Base-by-base conservation (phyloP, 2,329 filamentous ascomycete species). In the Trichoderma atroviride region DNA sequence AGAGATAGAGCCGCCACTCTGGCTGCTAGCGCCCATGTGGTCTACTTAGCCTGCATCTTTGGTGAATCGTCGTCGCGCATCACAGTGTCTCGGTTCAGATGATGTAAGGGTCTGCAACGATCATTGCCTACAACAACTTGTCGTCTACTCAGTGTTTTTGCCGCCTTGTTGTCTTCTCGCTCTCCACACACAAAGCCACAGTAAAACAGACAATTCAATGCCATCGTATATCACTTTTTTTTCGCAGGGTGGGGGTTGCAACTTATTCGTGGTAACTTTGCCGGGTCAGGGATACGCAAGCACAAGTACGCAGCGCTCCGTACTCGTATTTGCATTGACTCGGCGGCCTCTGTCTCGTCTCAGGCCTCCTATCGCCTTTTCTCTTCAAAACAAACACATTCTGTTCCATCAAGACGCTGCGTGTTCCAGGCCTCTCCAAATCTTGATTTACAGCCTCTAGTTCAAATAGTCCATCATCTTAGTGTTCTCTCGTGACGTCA, bases 371-470 rank as follows among this genome's bases (percentile, higher is more conserved):
- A 3, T 43, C 40, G 19, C 40, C 40, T 10, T 10, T 43, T n/a
- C 16, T 43, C 40, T n/a, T 10, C 40, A 6, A 43, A n/a, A n/a
- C 40, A 43, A n/a, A n/a, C 19, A 13, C 4, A 19, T 9, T 43
- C 10, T 10, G 9, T 43, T 27, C 10, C 16, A 33, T 19, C 31
- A 37, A n/a, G 22, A 24, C 11, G 35, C 63, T 66, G 52, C 53
- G 47, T 66, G 53, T 66, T 66, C 53, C 63, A 50, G 35, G 19
- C 1, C 35, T 0, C 53, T 31, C 37, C 14, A 58, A 66, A 66
- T 66, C 63, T 58, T 66, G 53, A 58, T 66, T 66, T 58, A 58
- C n/a, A 33, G 35, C 52, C 35, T 65, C 61, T 65, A 65, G 52
- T 10, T 43, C 16, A 24, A 10, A 35, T 53, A 40, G 50, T 29